Conservation (phyloP, 495 filamentous ascomycete species). For the Hypoxylon lienhwacheense region DNA sequence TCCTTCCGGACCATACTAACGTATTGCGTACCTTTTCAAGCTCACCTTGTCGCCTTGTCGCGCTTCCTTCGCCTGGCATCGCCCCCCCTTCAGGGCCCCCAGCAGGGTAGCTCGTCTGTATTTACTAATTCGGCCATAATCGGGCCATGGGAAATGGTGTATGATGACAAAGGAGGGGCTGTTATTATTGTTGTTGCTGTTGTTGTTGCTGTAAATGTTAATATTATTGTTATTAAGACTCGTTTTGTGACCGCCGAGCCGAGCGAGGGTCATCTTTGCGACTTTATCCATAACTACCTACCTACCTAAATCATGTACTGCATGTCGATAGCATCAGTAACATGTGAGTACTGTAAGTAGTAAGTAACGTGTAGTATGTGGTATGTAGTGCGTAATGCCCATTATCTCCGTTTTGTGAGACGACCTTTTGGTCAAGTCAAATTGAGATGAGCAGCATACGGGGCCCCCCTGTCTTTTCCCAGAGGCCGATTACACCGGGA, state of each 20-base stretch:
- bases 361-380: no score
- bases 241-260: slow-evolving; percentile 30
- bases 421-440: slow-evolving; percentile 39
- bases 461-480: slow-evolving; percentile 32
- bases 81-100: slow-evolving; percentile 5
- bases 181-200: not conserved
- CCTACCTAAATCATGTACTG: not conserved
- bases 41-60: no score
- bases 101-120: slow-evolving; percentile 28
- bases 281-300: slow-evolving; percentile 20
- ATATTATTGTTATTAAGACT: not conserved
- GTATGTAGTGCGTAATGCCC: slow-evolving; percentile 32
- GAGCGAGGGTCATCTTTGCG: slow-evolving; percentile 36
- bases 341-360: not conserved
- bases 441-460: slow-evolving; percentile 42
- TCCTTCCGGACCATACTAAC: slow-evolving; percentile 5
- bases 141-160: slow-evolving; percentile 32
- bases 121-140: slow-evolving; percentile 34
- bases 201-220: not conserved
- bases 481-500: slow-evolving; percentile 31
- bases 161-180: slow-evolving; percentile 36
- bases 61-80: no score
- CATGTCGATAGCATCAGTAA: no score
- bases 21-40: not conserved
- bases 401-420: slow-evolving; percentile 44